Percentiles rank a stretch among this genome's conserved stretches.
Conservation (phyloP, 768 basidiomycete genomes). For the Candolleomyces aberdarensis region DNA sequence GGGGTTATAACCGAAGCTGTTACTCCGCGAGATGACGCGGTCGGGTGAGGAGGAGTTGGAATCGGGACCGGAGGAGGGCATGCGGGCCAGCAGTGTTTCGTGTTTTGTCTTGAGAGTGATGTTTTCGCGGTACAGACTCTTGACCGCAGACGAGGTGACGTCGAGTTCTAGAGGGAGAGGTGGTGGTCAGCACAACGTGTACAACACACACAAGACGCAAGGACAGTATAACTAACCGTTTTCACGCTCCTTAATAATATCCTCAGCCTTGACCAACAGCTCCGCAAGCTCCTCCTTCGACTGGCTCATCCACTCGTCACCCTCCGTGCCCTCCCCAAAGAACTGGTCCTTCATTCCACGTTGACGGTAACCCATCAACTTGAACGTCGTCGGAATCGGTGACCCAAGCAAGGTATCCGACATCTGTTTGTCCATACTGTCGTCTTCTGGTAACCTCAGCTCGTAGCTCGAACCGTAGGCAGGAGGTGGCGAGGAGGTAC, state of each 20-base stretch:
- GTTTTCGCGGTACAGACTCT: slow-evolving; percentile 68
- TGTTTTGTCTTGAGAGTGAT: slow-evolving; percentile 67
- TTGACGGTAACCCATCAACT: slow-evolving; percentile 18
- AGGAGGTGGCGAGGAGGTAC: slow-evolving; percentile 43
- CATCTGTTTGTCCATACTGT: slow-evolving; percentile 7
- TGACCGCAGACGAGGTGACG: slow-evolving; percentile 64
- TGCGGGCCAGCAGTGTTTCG: slow-evolving; percentile 62
- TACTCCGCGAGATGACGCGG: slow-evolving; percentile 21
- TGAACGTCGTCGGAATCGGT: slow-evolving; percentile 34
- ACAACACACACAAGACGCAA: slow-evolving; percentile 5
- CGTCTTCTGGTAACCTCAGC: slow-evolving; percentile 11
- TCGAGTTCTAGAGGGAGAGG: slow-evolving; percentile 50
- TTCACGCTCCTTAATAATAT: slow-evolving; percentile 73
- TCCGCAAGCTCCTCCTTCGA: slow-evolving; percentile 73
- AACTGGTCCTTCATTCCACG: not conserved
- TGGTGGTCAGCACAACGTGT: not conserved
- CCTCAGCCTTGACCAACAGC: slow-evolving; percentile 69
- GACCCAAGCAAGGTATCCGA: slow-evolving; percentile 32
- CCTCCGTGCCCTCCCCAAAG: slow-evolving; percentile 13
- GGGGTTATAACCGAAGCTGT: slow-evolving; percentile 31
- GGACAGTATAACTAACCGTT: slow-evolving; percentile 47
- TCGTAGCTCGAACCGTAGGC: slow-evolving; percentile 45
- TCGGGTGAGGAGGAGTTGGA: slow-evolving; percentile 35
- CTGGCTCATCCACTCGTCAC: slow-evolving; percentile 47
- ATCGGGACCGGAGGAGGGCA: slow-evolving; percentile 43